Base-by-base conservation (phyloP, 2,329 filamentous ascomycete species). In the Hirsutella minnesotensis region DNA sequence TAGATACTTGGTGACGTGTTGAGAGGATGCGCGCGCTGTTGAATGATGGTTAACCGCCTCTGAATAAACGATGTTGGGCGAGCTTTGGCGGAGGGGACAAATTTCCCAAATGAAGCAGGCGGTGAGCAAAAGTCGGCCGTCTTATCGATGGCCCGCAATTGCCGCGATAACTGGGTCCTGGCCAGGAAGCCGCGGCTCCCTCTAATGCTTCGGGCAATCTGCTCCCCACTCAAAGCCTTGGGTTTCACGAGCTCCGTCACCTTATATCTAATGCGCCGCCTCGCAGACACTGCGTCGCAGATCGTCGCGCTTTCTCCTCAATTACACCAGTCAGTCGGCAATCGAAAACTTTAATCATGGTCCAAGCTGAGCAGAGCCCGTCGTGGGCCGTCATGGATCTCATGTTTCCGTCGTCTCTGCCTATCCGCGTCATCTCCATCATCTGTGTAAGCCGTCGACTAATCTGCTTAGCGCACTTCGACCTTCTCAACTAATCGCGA, bases 401-500 rank as follows among this genome's bases (percentile, higher is more conserved):
- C 24, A 30, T 56, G n/a, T 51, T 57, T 37, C 51, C 53, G 29
- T 62, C 59, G 30, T 55, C 62, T 12, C 48, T 54, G 35, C 42
- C 62, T 36, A 52, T 66, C 39, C 56, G 59, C 46, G 53, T 52
- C 47, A 62, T 67, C 46, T 66, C 63, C 42, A 53, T 61, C 44
- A 46, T 57, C 43, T 66, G 61, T 49, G 64, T 67, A 57, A 53
- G 63, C 50, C 18, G 10, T 19, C 10, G 31, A 1, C n/a, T n/a
- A n/a, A 15, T 24, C 37, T 15, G 24, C 21, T 13, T 45, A 27
- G 19, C 38, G 30, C 35, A 21, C 27, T 38, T 21, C 22, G 21
- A 38, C 22, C 30, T 37, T 42, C 41, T 33, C 42, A 21, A 30
- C 37, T 44, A 38, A 47, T 41, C 29, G 27, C 19, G 44, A 46